Evolutionary conservation across 2,329 filamentous ascomycete species (phyloP).

Genomic region (Coniella vitis): DNA sequence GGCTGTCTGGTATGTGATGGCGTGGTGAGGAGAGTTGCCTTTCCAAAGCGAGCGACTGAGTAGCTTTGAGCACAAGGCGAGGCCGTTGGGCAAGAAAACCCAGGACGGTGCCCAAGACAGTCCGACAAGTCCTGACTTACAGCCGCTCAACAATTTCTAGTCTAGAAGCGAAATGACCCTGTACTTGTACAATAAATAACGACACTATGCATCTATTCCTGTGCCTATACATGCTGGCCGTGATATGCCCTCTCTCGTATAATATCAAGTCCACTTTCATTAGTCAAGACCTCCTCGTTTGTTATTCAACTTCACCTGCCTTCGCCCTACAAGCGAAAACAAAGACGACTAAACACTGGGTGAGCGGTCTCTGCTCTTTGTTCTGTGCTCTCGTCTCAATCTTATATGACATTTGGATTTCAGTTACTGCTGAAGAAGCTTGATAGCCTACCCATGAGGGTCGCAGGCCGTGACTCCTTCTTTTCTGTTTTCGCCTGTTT

Average conservation of each 20-base stretch:
- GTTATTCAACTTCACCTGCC: no score
- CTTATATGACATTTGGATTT: no score
- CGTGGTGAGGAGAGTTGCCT: constrained; percentile 1
- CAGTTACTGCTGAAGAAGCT: no score
- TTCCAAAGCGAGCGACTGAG: neutral
- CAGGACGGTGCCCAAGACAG: neutral
- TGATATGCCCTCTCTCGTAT: neutral
- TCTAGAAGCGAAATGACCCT: constrained; percentile 3
- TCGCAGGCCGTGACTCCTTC: no score
- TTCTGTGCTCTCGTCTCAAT: no score
- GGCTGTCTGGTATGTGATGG: neutral
- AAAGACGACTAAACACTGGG: no score
- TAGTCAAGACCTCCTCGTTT: no score
- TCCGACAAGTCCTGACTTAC: neutral
- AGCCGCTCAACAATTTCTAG: neutral
- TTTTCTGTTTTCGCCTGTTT: no score
- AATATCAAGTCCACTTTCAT: no score
- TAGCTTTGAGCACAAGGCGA: neutral
- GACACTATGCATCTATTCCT: neutral
- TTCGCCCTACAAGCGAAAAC: no score
- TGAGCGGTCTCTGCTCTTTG: no score
- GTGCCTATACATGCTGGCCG: neutral
- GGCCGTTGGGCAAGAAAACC: neutral
- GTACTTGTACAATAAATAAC: constrained; percentile 21
- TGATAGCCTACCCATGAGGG: no score